phyloP scores from a whole-genome alignment of 2,329 filamentous ascomycete genomes.

The Sarocladium brachiariae region DNA sequence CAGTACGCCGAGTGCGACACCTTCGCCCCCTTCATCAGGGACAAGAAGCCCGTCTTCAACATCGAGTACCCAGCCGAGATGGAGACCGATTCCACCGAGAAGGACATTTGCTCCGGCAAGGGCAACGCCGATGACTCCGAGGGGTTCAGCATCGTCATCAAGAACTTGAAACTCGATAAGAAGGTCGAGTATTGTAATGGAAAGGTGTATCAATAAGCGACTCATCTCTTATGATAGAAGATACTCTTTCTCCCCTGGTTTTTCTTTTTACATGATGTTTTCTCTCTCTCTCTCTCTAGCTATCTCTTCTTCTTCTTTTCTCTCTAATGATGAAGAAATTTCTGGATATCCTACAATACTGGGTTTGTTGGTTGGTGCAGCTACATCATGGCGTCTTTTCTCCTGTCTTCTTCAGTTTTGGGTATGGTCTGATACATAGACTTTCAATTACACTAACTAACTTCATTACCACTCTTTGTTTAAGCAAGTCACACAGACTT shows the following conservation, averaged over 20 bases:
- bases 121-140: constrained; percentile 33
- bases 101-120: constrained; percentile 34
- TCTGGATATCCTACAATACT: too few species aligned
- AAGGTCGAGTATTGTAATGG: constrained; percentile 53
- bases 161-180: constrained; percentile 56
- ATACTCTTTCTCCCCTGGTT: too few species aligned
- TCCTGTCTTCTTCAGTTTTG: too few species aligned
- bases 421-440: too few species aligned
- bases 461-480: too few species aligned
- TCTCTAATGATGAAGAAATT: too few species aligned
- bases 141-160: constrained; percentile 58
- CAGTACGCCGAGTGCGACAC: constrained; percentile 52
- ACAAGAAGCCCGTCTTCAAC: constrained; percentile 63
- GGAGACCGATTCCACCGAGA: background rate
- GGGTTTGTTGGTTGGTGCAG: too few species aligned
- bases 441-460: too few species aligned
- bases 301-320: too few species aligned
- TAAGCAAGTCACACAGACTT: too few species aligned
- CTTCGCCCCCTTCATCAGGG: constrained; percentile 51
- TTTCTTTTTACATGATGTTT: background rate
- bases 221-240: background rate
- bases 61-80: constrained; percentile 55
- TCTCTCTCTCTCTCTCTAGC: too few species aligned
- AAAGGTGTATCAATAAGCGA: constrained; percentile 16
- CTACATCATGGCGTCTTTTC: too few species aligned